Evolutionary conservation across 1,284 basidiomycete genomes (phyloP).

Genomic region (Apiotrichum porosum): DNA sequence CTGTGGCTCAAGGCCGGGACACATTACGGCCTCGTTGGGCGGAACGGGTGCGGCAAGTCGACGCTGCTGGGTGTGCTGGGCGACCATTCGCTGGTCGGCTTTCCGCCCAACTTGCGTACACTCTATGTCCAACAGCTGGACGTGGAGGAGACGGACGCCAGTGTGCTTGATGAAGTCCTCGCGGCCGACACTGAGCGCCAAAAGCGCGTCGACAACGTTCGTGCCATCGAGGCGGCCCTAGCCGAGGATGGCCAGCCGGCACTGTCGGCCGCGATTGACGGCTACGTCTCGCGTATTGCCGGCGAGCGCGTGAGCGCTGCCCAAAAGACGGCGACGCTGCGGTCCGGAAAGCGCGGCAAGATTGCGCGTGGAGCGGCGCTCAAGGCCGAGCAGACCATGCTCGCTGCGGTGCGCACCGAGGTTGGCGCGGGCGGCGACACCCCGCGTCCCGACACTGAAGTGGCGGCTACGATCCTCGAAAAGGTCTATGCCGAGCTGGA

Average conservation of each 20-base stretch:
- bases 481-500: slow-evolving; percentile 33
- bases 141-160: slow-evolving; percentile 68
- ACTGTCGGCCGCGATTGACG: background rate
- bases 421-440: background rate
- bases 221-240: slow-evolving; percentile 3
- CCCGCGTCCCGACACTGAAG: background rate
- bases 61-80: slow-evolving; percentile 56
- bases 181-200: slow-evolving; percentile 7
- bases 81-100: slow-evolving; percentile 75
- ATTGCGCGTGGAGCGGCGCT: slow-evolving; percentile 15
- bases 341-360: slow-evolving; percentile 16
- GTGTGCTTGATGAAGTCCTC: slow-evolving; percentile 1
- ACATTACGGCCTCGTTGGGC: slow-evolving; percentile 55
- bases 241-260: background rate
- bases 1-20: slow-evolving; percentile 55
- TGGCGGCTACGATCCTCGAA: slow-evolving; percentile 62
- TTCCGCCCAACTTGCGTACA: slow-evolving; percentile 71
- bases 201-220: slow-evolving; percentile 6
- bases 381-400: slow-evolving; percentile 15
- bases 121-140: slow-evolving; percentile 81
- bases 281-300: slow-evolving; percentile 5
- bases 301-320: slow-evolving; percentile 7
- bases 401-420: slow-evolving; percentile 7
- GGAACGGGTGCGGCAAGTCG: slow-evolving; percentile 61
- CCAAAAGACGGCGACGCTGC: slow-evolving; percentile 17